Evolutionary conservation across 2,329 filamentous ascomycete genomes (phyloP).

Genomic region (Aspergillus glaucus): DNA sequence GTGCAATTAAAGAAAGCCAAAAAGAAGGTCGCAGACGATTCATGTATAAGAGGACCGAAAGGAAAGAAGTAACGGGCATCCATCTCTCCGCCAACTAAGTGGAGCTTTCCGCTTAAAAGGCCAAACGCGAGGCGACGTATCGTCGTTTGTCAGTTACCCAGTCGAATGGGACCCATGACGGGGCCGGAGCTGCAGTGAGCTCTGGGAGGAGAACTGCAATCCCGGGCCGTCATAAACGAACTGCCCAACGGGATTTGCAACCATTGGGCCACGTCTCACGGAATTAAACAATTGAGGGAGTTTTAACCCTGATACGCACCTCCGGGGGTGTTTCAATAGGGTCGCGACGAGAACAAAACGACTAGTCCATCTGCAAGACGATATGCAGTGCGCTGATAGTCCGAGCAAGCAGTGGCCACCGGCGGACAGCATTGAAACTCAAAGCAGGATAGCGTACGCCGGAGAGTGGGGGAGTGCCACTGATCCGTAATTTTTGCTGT

Average conservation of each 20-base stretch:
- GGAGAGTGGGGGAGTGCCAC: conserved; percentile 22
- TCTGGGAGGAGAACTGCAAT: conserved; percentile 12
- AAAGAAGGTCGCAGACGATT: conserved; percentile 19
- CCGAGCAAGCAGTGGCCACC: conserved; percentile 11
- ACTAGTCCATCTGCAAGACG: conserved; percentile 21
- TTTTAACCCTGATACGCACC: conserved; percentile 8
- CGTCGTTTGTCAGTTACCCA: conserved; percentile 21
- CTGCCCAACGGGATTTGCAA: conserved; percentile 21
- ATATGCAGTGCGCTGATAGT: conserved; percentile 19
- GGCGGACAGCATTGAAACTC: conserved; percentile 2
- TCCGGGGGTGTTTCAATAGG: conserved; percentile 19
- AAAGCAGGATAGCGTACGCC: neutral
- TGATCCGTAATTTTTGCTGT: conserved; percentile 11
- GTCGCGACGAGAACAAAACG: conserved; percentile 21
- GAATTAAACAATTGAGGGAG: conserved; percentile 18
- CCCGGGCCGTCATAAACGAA: conserved; percentile 29
- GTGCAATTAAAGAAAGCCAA: conserved; percentile 12
- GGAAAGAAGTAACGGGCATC: conserved; percentile 18
- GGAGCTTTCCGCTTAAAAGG: conserved; percentile 17
- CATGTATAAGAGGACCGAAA: conserved; percentile 24
- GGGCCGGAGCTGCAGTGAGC: conserved; percentile 22
- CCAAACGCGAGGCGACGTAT: conserved; percentile 31
- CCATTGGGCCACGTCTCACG: conserved; percentile 40
- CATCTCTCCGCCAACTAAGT: conserved; percentile 22
- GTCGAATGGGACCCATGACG: conserved; percentile 21